Evolutionary conservation across 192 early-diverging fungal genomes (phyloP).

Genomic region (Rhizophagus clarus): DNA sequence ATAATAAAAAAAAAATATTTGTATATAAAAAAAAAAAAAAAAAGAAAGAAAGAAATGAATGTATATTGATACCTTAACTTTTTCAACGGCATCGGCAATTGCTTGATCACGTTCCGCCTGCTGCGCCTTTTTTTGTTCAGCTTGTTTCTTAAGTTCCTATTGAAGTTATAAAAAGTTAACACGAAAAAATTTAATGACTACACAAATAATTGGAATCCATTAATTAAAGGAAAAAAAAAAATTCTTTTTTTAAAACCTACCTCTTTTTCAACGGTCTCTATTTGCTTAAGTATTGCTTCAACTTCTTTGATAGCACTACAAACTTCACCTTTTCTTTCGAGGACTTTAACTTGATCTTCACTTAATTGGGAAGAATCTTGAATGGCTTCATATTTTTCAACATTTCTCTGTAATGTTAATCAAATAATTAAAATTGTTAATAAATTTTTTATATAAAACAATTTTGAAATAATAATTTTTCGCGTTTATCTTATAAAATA

Average conservation of each 20-base stretch:
- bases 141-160: conserved; percentile 18
- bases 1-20: background rate
- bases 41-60: no score
- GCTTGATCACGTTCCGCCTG: conserved; percentile 17
- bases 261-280: conserved; percentile 7
- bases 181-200: background rate
- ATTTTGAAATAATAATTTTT: background rate
- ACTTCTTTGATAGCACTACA: conserved; percentile 1
- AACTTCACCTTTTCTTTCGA: conserved; percentile 22
- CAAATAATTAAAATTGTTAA: background rate
- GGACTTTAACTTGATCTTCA: conserved; percentile 12
- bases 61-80: conserved; percentile 7
- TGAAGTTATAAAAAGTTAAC: no score
- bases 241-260: background rate
- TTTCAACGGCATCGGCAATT: conserved; percentile 15
- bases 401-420: background rate
- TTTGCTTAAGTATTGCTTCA: background rate
- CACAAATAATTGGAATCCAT: background rate
- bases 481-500: background rate
- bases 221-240: background rate
- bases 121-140: conserved; percentile 14
- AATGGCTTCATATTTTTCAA: conserved; percentile 14
- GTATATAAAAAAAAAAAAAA: background rate
- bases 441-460: no score
- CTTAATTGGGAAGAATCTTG: background rate